These are phyloP conservation scores for Casuarina cunninghamiana DNA, from an alignment of 306 rosid species.

Conservation along the genomic window DNA sequence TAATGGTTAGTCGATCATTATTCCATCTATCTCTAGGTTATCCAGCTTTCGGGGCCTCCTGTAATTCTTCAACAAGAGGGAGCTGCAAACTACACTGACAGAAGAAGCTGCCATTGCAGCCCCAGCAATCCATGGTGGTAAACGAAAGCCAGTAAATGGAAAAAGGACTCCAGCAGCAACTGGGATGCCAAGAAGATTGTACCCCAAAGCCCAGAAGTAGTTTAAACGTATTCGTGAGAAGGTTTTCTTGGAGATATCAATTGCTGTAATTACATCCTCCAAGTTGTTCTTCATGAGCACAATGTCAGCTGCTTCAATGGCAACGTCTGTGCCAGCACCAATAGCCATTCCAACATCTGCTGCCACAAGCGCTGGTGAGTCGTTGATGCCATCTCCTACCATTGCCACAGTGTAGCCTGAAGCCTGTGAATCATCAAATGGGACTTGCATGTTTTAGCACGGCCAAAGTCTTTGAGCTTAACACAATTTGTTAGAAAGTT, in stretches of 20 bases:
- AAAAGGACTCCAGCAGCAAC: conserved; percentile 67
- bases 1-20: conserved; percentile 39
- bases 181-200: conserved; percentile 75
- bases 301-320: conserved; percentile 91
- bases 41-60: conserved; percentile 61
- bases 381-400: conserved; percentile 93
- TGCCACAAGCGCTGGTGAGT: conserved; percentile 81
- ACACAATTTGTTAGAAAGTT: not conserved
- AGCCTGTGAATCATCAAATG: conserved; percentile 27
- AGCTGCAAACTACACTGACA: conserved; percentile 77
- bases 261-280: conserved; percentile 74
- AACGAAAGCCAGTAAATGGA: conserved; percentile 54
- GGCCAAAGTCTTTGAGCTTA: not conserved
- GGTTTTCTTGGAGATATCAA: conserved; percentile 75
- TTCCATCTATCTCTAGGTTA: conserved; percentile 44
- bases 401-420: conserved; percentile 63
- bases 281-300: conserved; percentile 80
- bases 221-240: conserved; percentile 61
- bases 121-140: conserved; percentile 93
- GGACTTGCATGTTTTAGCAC: not conserved
- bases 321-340: conserved; percentile 85
- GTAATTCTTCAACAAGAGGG: conserved; percentile 67
- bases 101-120: conserved; percentile 99
- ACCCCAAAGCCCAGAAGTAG: conserved; percentile 79
- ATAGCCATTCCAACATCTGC: conserved; percentile 90